Conservation (phyloP, 192 early-diverging fungal species). For the Haplosporangium gracile region DNA sequence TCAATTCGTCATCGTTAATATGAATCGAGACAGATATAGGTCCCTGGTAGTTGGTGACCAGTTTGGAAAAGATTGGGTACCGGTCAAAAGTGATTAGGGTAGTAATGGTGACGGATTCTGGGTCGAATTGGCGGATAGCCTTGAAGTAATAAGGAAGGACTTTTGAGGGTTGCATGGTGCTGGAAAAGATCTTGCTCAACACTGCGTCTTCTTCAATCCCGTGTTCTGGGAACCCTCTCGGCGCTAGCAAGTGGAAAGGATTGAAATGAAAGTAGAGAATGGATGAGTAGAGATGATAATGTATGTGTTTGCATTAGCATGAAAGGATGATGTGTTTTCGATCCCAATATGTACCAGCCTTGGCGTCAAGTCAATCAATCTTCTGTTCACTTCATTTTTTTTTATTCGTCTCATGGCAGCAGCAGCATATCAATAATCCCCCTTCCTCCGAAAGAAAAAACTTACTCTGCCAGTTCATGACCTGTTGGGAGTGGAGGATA, state of each 20-base stretch:
- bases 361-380: not conserved
- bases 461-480: slow-evolving; percentile 49
- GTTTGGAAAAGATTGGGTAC: slow-evolving; percentile 63
- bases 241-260: not conserved
- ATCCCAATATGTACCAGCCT: slow-evolving; percentile 13
- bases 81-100: slow-evolving; percentile 69
- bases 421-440: not conserved
- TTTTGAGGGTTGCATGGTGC: slow-evolving; percentile 69
- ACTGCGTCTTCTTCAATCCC: slow-evolving; percentile 62
- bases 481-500: slow-evolving; percentile 33
- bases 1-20: slow-evolving; percentile 62
- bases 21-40: slow-evolving; percentile 72
- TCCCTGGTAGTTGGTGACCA: slow-evolving; percentile 68
- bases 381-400: not conserved
- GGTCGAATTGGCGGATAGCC: slow-evolving; percentile 56
- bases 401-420: not conserved
- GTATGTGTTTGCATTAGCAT: not conserved
- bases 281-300: not conserved
- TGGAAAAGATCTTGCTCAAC: slow-evolving; percentile 66
- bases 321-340: not conserved
- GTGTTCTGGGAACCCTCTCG: slow-evolving; percentile 18
- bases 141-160: slow-evolving; percentile 72
- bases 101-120: slow-evolving; percentile 68
- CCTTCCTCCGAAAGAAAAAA: not conserved
- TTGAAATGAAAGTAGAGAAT: not conserved